Base-by-base conservation (phyloP, 176 grass and related monocot species). In the Musa acuminata region DNA sequence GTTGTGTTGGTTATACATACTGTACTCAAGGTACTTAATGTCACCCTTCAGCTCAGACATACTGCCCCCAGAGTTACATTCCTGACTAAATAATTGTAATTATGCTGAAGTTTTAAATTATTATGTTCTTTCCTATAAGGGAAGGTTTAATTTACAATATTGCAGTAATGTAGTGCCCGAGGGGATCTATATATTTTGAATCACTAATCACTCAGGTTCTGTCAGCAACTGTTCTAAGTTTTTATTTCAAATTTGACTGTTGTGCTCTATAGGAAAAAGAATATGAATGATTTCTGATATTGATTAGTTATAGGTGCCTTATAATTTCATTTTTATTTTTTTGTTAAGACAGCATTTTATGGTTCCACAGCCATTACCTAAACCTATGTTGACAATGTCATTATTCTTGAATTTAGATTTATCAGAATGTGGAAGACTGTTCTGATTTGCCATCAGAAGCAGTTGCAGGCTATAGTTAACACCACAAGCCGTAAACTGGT, bases 351-450 rank as follows among this genome's bases (percentile, higher is more conserved):
- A 17, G 16, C 13, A 35, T 35, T 35, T 20, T 55, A 19, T 55
- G 8, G 1, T 27, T 55, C 23, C 29, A 55, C 21, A 25, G 52
- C 70, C 48, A 50, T 70, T n/a, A 50, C 67, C 13, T 20, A 50
- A 67, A 65, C 62, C 29, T 14, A 72, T n/a, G 25, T 3, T 69
- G 35, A 70, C 20, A 70, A 19, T 70, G 17, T 7, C 17, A 49
- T 73, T 78, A 16, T 64, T 85, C 52, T 52, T 11, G 21, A 67
- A 8, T 80, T 23, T 76, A 99, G 95, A 55, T 82, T 89, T 53
- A 82, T 79, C 51, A 87, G 80, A 82, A 87, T 99, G 91, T 99
- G 95, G 95, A 84, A 81, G 69, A 78, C 63, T 12, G 77, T 99
- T 66, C 55, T 94, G 74, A 16, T 75, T 66, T 99, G 91, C 24